phyloP scores from a whole-genome alignment of 768 basidiomycete species.

The Pleurotus sapidus region DNA sequence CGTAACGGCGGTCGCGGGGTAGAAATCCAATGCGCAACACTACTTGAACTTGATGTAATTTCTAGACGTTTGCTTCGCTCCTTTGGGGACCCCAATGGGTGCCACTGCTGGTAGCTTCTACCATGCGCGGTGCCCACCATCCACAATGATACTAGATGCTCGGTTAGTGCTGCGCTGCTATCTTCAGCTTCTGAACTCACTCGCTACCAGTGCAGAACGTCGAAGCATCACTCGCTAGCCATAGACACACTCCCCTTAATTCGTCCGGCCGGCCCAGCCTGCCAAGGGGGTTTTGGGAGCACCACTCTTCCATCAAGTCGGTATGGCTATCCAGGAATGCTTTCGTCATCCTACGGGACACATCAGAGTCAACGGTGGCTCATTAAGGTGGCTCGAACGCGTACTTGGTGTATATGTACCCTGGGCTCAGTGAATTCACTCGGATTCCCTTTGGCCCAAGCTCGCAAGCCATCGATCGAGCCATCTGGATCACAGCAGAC shows the following conservation, averaged over 20 bases:
- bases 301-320: constrained; percentile 53
- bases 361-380: neutral
- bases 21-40: no score
- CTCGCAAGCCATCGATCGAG: constrained; percentile 74
- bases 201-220: constrained; percentile 76
- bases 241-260: constrained; percentile 61
- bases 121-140: constrained; percentile 42
- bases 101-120: constrained; percentile 12
- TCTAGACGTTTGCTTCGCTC: no score
- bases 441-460: constrained; percentile 63
- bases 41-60: no score
- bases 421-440: constrained; percentile 71
- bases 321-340: constrained; percentile 55
- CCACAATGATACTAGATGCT: constrained; percentile 27
- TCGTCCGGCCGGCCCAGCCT: constrained; percentile 68
- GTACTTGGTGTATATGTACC: constrained; percentile 67
- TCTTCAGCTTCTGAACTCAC: constrained; percentile 19
- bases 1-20: no score
- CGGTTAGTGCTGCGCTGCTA: neutral
- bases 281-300: constrained; percentile 57
- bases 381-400: constrained; percentile 7
- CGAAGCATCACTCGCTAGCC: constrained; percentile 69
- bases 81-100: no score
- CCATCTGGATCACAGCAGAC: constrained; percentile 79
- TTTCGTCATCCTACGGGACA: constrained; percentile 51